Percentiles rank a stretch among this genome's conserved stretches.
Conservation (phyloP, 1,139 yeast species). For the Eremothecium cymbalariae region DNA sequence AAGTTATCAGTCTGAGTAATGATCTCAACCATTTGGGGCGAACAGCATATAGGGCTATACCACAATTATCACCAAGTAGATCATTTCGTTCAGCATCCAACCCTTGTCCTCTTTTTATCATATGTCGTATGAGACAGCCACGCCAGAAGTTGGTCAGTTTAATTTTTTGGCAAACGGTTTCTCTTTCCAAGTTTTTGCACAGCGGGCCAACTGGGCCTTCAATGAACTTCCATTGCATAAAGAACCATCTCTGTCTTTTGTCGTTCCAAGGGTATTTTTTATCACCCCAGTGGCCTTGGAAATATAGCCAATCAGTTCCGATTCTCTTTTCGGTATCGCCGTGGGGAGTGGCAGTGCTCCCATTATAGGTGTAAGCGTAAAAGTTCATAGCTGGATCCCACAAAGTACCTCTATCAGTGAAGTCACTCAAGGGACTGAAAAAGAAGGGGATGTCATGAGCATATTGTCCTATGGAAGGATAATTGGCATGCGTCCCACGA, state of each 20-base stretch:
- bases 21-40: constrained; percentile 44
- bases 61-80: constrained; percentile 37
- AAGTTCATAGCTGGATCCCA: constrained; percentile 89
- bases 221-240: constrained; percentile 82
- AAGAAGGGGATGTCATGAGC: constrained; percentile 79
- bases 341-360: constrained; percentile 14
- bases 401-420: constrained; percentile 87
- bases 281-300: constrained; percentile 91
- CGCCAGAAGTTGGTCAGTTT: constrained; percentile 77
- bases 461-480: constrained; percentile 93
- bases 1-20: constrained; percentile 46
- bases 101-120: constrained; percentile 77
- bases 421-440: constrained; percentile 80
- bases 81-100: constrained; percentile 58
- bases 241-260: constrained; percentile 75
- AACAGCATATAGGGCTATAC: constrained; percentile 46
- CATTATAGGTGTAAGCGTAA: constrained; percentile 67
- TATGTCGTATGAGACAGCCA: constrained; percentile 69
- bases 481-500: constrained; percentile 94
- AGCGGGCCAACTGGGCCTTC: constrained; percentile 92
- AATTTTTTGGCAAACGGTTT: constrained; percentile 67
- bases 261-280: constrained; percentile 56
- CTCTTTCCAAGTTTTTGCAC: constrained; percentile 60
- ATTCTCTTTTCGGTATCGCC: constrained; percentile 41
- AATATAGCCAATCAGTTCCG: constrained; percentile 74